Base-by-base conservation (phyloP, 768 basidiomycete genomes). In the Xerocomellus intermedius region DNA sequence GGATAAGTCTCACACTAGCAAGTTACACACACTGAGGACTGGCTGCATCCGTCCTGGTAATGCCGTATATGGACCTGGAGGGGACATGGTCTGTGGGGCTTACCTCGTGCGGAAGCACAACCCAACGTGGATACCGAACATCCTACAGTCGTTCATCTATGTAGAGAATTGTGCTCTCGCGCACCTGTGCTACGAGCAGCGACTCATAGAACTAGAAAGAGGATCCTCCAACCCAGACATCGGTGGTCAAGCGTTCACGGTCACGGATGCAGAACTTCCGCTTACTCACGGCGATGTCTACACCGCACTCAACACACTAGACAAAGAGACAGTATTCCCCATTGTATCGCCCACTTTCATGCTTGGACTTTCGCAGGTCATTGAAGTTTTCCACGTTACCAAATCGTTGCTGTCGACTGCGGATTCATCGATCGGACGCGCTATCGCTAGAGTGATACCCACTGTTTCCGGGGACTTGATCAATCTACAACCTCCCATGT, bases 41-140 rank as follows among this genome's bases (percentile, higher is more conserved):
- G 88, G 89, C 0, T 85, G 82, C 57, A 75, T 91, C 41, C 82
- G 89, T n/a, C 89, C 89, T 3, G 87, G 89, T 1, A 90, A 90
- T 56, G 87, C 86, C 0, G 71, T 89, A 4, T 91, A 82, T 67
- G 89, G 89, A 2, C 83, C 88, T 2, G 82, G 87, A 36, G 89
- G 88, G 5, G 89, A 91, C 66, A 78, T 86, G 62, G 64, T 87
- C 12, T 82, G 80, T 48, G 86, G 80, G 3, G 79, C 82, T 19
- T 87, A 85, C 65, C 79, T 91, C 41, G 72, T 78, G 3, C 80
- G 85, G 42, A 72, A 78, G 63, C 66, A 72, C 47, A 88, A 85
- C 63, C 84, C 83, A 2, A 81, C 82, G 0, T 91, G 88, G 88
- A 75, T 82, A 32, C 56, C 64, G 5, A 75, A 77, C 54, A 77